A percentile compares a stretch with the other conserved stretches of the same genome.
These are phyloP conservation scores for Pistacia vera DNA, from an alignment of 345 rosid species.

Conservation along the genomic window DNA sequence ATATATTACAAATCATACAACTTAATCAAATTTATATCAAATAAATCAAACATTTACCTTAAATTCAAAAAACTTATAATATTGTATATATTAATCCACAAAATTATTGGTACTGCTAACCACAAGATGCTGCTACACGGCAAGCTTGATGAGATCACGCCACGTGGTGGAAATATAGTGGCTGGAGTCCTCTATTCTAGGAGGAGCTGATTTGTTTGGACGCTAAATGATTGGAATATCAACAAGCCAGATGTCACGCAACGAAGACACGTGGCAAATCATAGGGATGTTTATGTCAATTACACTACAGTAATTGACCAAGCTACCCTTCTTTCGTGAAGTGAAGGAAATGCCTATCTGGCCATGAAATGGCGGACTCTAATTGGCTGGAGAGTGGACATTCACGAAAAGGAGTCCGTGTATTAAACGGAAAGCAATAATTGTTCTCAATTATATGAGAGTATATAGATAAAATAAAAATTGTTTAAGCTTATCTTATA, in stretches of 20 bases:
- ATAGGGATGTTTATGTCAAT: not conserved
- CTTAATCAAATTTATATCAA: too few species aligned
- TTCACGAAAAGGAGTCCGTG: not conserved
- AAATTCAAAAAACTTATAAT: too few species aligned
- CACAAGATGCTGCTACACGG: not conserved
- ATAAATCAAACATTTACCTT: too few species aligned
- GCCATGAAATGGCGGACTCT: not conserved
- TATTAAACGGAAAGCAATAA: slow-evolving; percentile 29
- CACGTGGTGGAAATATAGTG: not conserved
- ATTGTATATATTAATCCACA: not conserved
- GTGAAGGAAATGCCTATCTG: not conserved
- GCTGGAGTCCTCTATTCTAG: not conserved
- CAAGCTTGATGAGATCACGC: not conserved
- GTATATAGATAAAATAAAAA: not conserved
- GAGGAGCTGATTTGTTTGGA: slow-evolving; percentile 9
- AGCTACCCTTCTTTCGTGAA: slow-evolving; percentile 19
- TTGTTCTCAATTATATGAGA: slow-evolving; percentile 1
- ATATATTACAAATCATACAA: too few species aligned
- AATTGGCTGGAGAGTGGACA: slow-evolving; percentile 1
- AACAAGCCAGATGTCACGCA: not conserved
- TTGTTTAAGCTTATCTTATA: too few species aligned
- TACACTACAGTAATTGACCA: slow-evolving; percentile 7
- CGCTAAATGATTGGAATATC: not conserved
- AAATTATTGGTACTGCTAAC: not conserved
- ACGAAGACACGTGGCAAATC: slow-evolving; percentile 19